A percentile compares a stretch with the other conserved stretches of the same genome.
Conservation (phyloP, 257 asterid genomes). For the Jacaranda copaia region DNA sequence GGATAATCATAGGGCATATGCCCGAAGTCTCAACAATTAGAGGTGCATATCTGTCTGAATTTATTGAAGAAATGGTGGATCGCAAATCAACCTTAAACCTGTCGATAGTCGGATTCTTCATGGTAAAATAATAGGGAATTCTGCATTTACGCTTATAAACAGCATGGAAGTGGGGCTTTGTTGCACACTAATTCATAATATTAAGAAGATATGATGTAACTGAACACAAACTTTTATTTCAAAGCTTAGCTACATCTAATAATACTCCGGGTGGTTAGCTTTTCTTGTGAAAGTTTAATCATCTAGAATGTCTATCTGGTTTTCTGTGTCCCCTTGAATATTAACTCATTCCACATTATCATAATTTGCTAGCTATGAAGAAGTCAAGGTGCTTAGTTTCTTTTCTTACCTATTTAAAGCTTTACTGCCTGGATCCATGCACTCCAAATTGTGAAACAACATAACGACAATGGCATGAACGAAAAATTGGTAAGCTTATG, state of each 20-base stretch:
- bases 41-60: background rate
- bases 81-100: background rate
- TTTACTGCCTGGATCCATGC: slow-evolving; percentile 17
- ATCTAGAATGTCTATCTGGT: background rate
- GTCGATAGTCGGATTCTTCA: background rate
- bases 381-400: background rate
- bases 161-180: background rate
- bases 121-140: background rate
- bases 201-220: background rate
- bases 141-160: background rate
- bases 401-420: slow-evolving; percentile 1
- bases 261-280: background rate
- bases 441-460: slow-evolving; percentile 24
- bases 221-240: background rate
- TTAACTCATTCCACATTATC: background rate
- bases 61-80: background rate
- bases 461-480: slow-evolving; percentile 7
- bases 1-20: background rate
- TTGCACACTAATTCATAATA: slow-evolving; percentile 21
- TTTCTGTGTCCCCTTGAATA: background rate
- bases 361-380: slow-evolving; percentile 1
- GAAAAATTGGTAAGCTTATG: slow-evolving; percentile 1
- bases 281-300: slow-evolving; percentile 3
- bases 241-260: background rate
- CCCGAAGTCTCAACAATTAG: background rate